These are phyloP conservation scores for Marasmius fiardii DNA, from an alignment of 1,284 basidiomycete genomes.

Conservation along the genomic window DNA sequence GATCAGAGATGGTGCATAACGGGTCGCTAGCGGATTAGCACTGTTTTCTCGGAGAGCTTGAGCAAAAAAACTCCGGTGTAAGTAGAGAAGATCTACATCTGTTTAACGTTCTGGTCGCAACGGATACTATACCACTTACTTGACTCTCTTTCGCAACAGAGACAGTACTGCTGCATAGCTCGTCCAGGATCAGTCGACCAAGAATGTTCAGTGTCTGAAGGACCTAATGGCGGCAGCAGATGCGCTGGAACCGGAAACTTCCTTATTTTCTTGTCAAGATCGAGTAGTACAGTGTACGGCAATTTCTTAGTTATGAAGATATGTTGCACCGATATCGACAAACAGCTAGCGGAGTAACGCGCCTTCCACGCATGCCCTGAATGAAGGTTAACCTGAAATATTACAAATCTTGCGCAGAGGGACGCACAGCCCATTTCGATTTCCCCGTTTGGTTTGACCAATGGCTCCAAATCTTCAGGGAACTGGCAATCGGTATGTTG, in stretches of 20 bases:
- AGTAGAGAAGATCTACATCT: constrained; percentile 41
- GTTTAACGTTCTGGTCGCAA: background rate
- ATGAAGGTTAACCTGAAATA: constrained; percentile 4
- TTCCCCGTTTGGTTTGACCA: constrained; percentile 26
- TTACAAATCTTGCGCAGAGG: constrained; percentile 3
- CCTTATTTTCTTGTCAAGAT: constrained; percentile 44
- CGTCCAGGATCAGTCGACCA: constrained; percentile 37
- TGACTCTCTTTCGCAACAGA: constrained; percentile 37
- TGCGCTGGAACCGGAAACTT: constrained; percentile 40
- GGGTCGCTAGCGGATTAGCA: constrained; percentile 38
- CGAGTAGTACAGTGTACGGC: constrained; percentile 37
- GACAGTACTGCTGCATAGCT: constrained; percentile 45
- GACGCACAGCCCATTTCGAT: constrained; percentile 42
- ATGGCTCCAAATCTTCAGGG: constrained; percentile 40
- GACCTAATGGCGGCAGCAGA: constrained; percentile 33
- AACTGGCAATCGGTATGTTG: constrained; percentile 47
- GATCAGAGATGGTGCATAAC: constrained; percentile 44
- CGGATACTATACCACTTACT: constrained; percentile 32
- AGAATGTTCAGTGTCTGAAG: constrained; percentile 24
- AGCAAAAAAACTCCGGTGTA: constrained; percentile 49
- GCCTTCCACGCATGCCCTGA: constrained; percentile 48
- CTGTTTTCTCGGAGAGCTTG: constrained; percentile 41
- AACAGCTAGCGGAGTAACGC: constrained; percentile 41
- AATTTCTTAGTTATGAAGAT: constrained; percentile 35
- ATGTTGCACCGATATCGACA: constrained; percentile 40